These are phyloP conservation scores for Nakazawaea laoshanensis DNA, from an alignment of 805 yeast genomes.

Conservation along the genomic window DNA sequence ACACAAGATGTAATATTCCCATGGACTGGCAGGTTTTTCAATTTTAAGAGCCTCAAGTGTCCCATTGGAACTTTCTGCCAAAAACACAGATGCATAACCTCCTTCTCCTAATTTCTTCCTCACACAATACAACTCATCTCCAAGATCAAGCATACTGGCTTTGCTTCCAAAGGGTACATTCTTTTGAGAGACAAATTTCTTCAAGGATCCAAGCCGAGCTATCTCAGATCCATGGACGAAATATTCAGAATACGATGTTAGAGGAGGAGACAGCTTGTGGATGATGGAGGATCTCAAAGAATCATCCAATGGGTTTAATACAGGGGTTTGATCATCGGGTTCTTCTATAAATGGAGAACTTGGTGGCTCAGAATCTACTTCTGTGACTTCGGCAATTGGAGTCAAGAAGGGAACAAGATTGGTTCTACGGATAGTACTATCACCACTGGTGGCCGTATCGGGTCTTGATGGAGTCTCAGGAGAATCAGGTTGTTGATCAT, in stretches of 20 bases:
- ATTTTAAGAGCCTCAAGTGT: slow-evolving; percentile 59
- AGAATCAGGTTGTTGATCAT: neutral
- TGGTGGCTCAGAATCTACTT: slow-evolving; percentile 14
- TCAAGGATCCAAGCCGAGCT: slow-evolving; percentile 12
- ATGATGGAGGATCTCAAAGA: slow-evolving; percentile 30
- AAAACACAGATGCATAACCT: slow-evolving; percentile 71
- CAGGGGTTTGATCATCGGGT: slow-evolving; percentile 14
- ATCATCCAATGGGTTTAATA: slow-evolving; percentile 32
- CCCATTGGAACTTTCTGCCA: slow-evolving; percentile 57
- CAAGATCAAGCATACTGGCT: slow-evolving; percentile 34
- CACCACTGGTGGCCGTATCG: neutral
- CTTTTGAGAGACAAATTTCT: slow-evolving; percentile 12
- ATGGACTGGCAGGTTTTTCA: slow-evolving; percentile 57
- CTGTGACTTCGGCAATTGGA: slow-evolving; percentile 13
- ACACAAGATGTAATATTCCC: slow-evolving; percentile 75
- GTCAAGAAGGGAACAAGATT: slow-evolving; percentile 11
- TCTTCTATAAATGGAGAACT: slow-evolving; percentile 42
- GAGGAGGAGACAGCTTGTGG: slow-evolving; percentile 26
- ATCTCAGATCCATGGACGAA: slow-evolving; percentile 1
- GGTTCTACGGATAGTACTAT: slow-evolving; percentile 4
- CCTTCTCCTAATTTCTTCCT: slow-evolving; percentile 64
- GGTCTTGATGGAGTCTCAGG: slow-evolving; percentile 3
- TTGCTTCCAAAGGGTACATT: slow-evolving; percentile 19
- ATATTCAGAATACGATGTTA: slow-evolving; percentile 13
- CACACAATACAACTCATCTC: slow-evolving; percentile 36